Percentiles rank a stretch among this genome's conserved stretches.
Evolutionary conservation across 2,329 filamentous ascomycete species (phyloP).

Genomic region (Trichoderma simmonsii): DNA sequence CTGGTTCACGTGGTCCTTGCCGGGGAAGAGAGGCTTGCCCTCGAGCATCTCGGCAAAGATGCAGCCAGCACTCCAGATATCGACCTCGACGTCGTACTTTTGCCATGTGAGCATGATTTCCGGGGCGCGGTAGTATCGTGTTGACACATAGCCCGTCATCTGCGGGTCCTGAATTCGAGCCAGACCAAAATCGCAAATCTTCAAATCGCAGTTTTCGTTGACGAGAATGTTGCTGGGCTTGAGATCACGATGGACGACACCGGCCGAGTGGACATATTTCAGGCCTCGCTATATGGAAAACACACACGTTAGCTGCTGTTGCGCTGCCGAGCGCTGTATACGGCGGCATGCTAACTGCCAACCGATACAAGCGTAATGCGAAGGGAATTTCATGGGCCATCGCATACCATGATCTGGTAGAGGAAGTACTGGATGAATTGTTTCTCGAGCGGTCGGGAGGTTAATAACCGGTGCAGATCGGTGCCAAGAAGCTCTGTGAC

Average conservation of each 20-base stretch:
- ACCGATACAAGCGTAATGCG: neutral
- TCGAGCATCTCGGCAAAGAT: conserved; percentile 99
- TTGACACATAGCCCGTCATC: conserved; percentile 99
- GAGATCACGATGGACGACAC: conserved; percentile 94
- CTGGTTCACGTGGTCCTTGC: conserved; percentile 99
- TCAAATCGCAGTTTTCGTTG: conserved; percentile 99
- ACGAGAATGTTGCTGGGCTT: conserved; percentile 99
- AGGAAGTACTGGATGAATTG: conserved; percentile 99
- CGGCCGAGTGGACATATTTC: conserved; percentile 98
- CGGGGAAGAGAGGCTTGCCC: conserved; percentile 95
- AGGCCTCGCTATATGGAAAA: conserved; percentile 68
- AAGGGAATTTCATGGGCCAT: neutral
- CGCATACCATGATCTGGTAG: conserved; percentile 90
- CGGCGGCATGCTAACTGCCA: neutral
- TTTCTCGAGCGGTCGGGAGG: conserved; percentile 93
- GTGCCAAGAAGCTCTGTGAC: conserved; percentile 97
- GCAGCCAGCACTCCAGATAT: conserved; percentile 98
- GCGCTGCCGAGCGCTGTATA: neutral
- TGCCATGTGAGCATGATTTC: conserved; percentile 99
- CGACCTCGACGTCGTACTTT: conserved; percentile 98
- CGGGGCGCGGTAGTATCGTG: conserved; percentile 95
- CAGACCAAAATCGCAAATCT: conserved; percentile 98
- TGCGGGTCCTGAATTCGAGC: conserved; percentile 98
- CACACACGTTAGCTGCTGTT: conserved; percentile 9
- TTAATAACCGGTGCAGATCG: conserved; percentile 91